Base-by-base conservation (phyloP, 2,329 filamentous ascomycete genomes). In the Nemania sp. region DNA sequence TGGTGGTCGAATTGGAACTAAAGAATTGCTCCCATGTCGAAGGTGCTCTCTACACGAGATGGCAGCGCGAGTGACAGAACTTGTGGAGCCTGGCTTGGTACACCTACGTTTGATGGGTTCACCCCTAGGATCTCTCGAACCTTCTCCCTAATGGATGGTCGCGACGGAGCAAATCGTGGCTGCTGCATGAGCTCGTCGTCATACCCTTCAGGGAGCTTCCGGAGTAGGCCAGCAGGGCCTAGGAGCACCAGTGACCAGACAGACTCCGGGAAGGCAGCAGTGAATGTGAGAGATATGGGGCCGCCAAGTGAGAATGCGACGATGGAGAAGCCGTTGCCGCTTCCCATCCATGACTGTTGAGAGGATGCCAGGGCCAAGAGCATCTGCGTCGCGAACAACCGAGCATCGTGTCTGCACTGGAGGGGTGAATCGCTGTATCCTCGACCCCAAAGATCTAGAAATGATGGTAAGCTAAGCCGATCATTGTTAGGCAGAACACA, bases 401-500 rank as follows among this genome's bases (percentile, higher is more conserved):
- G 56, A 22, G 52, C 61, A 20, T 62, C 61, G 34, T 62, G 60
- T 19, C 56, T 54, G 22, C 51, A 56, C 22, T 20, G 33, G n/a
- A 63, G 54, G 12, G 64, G 65, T 6, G 60, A 61, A 30, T 66
- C 63, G 36, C 61, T 62, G 31, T 66, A 67, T 20, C 65, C 64
- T 54, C 65, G 49, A 15, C 65, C 64, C 64, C 63, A 67, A 22
- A 65, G 57, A 59, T 66, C 63, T 64, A 50, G 15, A 53, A 9
- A 28, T 17, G 3, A 15, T n/a, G n/a, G n/a, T n/a, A n/a, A 11
- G 17, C n/a, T 6, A n/a, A 23, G 11, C 17, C 37, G 37, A 14
- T 19, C 15, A 14, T 20, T 31, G n/a, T n/a, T n/a, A n/a, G n/a
- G n/a, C n/a, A n/a, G n/a, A n/a, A n/a, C n/a, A n/a, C n/a, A n/a